Evolutionary conservation across 768 basidiomycete genomes (phyloP).

Genomic region (Suillus subaureus): DNA sequence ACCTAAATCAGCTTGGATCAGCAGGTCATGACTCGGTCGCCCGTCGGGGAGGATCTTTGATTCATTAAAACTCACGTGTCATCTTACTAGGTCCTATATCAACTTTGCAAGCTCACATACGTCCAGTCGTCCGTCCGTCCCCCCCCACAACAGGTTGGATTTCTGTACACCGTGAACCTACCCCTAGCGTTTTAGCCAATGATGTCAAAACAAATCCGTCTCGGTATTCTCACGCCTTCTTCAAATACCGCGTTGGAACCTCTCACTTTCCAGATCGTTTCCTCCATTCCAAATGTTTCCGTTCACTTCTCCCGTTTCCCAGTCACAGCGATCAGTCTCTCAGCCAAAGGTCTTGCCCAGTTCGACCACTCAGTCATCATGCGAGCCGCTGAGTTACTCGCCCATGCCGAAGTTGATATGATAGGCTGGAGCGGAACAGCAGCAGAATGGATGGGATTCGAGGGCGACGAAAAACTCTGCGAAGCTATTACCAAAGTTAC

Average conservation of each 20-base stretch:
- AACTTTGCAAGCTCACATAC: not conserved
- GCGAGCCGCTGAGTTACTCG: not conserved
- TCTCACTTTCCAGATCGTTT: slow-evolving; percentile 1
- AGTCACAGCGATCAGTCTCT: not conserved
- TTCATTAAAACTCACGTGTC: not conserved
- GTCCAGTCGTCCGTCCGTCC: not conserved
- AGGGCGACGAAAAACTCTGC: not conserved
- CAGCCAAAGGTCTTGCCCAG: not conserved
- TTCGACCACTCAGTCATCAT: not conserved
- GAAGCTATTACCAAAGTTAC: slow-evolving; percentile 1
- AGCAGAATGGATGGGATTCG: slow-evolving; percentile 3
- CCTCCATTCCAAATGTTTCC: slow-evolving; percentile 1
- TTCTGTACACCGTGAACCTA: not conserved
- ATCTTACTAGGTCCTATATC: not conserved
- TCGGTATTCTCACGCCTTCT: slow-evolving; percentile 3
- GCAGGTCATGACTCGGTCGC: not conserved
- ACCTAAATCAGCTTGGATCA: not conserved
- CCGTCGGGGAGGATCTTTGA: not conserved
- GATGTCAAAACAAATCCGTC: slow-evolving; percentile 5
- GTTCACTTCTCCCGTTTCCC: slow-evolving; percentile 6
- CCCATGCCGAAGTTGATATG: slow-evolving; percentile 5
- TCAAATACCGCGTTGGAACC: slow-evolving; percentile 4
- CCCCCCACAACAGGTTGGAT: not conserved
- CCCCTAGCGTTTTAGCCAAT: not conserved
- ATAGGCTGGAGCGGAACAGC: slow-evolving; percentile 5